Percentiles rank a stretch among this genome's conserved stretches.
These are phyloP conservation scores for Termitomyces sp. DNA, from an alignment of 768 basidiomycete species.

Conservation along the genomic window DNA sequence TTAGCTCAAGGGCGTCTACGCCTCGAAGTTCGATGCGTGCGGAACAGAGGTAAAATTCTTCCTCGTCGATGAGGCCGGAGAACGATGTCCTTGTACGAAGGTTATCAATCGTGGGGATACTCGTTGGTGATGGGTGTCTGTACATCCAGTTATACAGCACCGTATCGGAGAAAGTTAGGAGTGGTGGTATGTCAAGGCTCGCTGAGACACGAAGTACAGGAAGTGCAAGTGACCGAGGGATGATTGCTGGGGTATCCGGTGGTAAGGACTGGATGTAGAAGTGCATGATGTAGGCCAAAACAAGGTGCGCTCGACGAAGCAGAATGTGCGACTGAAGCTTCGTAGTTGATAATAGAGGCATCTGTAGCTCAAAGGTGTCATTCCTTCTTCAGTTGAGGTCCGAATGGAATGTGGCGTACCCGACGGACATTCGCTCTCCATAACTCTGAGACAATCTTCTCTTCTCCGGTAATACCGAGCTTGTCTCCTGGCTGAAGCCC, in stretches of 20 bases:
- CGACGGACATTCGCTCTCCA: conserved; percentile 45
- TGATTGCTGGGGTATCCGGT: conserved; percentile 44
- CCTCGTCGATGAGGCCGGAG: conserved; percentile 76
- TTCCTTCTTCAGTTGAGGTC: not conserved
- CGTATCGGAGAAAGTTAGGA: conserved; percentile 88
- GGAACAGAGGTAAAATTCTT: conserved; percentile 84
- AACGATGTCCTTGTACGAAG: conserved; percentile 67
- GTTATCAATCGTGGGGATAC: conserved; percentile 51
- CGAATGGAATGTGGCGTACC: conserved; percentile 26
- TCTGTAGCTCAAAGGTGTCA: conserved; percentile 27
- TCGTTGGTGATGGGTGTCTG: conserved; percentile 29
- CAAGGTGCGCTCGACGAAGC: conserved; percentile 70
- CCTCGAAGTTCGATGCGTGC: conserved; percentile 85
- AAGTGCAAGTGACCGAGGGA: conserved; percentile 69
- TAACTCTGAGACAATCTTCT: conserved; percentile 33
- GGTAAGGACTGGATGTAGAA: conserved; percentile 73
- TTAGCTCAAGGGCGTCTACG: conserved; percentile 78
- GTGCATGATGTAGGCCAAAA: conserved; percentile 71
- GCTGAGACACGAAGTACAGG: conserved; percentile 72
- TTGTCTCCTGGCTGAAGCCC: conserved; percentile 50
- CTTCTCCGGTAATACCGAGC: conserved; percentile 30
- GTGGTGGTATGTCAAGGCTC: conserved; percentile 76
- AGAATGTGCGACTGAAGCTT: conserved; percentile 45
- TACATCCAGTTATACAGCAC: conserved; percentile 84
- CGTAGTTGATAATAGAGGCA: conserved; percentile 47